Evolutionary conservation across 2,329 filamentous ascomycete genomes (phyloP).

Genomic region (Beauveria varroae): DNA sequence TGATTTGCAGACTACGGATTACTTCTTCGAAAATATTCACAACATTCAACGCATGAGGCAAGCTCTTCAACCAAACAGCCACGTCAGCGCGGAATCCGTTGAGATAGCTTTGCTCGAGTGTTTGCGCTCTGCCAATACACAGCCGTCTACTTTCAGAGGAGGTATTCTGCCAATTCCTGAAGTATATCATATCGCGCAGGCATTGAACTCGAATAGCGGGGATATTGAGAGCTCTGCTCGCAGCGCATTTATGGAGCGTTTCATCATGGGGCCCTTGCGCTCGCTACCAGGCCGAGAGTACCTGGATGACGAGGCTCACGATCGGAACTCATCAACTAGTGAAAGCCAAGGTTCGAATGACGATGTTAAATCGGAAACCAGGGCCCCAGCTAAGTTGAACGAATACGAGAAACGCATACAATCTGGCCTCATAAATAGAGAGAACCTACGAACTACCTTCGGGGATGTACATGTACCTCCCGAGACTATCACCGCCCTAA

Average conservation of each 20-base stretch:
- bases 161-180: constrained; percentile 32
- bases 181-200: constrained; percentile 31
- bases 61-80: constrained; percentile 23
- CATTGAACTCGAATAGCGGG: constrained; percentile 21
- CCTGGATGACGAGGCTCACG: constrained; percentile 22
- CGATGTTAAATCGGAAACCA: constrained; percentile 19
- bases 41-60: constrained; percentile 41
- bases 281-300: constrained; percentile 24
- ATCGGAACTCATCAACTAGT: constrained; percentile 16
- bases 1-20: constrained; percentile 29
- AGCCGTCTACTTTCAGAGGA: constrained; percentile 24
- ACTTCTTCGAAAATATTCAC: constrained; percentile 36
- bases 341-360: constrained; percentile 24
- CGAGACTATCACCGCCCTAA: constrained; percentile 80
- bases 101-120: not conserved
- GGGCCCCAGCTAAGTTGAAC: constrained; percentile 45
- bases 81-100: not conserved
- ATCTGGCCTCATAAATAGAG: constrained; percentile 71
- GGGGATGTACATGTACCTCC: constrained; percentile 73
- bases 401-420: constrained; percentile 78
- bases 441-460: constrained; percentile 81
- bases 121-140: constrained; percentile 19
- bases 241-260: constrained; percentile 23
- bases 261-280: constrained; percentile 25
- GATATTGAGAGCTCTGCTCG: constrained; percentile 17